These are phyloP conservation scores for Ephemerocybe angulata DNA, from an alignment of 768 basidiomycete species.

Conservation along the genomic window DNA sequence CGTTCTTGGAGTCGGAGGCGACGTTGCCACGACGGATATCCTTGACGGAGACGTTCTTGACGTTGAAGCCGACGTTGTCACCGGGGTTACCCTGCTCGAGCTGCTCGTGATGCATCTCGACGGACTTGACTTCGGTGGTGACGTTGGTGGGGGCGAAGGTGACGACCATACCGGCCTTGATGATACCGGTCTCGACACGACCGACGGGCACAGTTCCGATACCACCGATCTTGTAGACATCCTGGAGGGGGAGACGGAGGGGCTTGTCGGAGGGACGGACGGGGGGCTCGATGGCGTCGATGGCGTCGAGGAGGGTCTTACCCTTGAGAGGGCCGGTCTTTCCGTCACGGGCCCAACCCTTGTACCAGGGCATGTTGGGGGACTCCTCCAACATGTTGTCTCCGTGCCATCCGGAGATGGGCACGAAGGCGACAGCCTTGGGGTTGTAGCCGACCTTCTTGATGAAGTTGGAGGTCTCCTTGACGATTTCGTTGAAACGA, in stretches of 20 bases:
- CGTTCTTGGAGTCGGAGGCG: conserved; percentile 99
- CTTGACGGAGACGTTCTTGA: conserved; percentile 99
- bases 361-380: conserved; percentile 98
- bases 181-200: conserved; percentile 99
- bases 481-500: conserved; percentile 99
- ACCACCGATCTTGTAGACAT: conserved; percentile 99
- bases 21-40: conserved; percentile 99
- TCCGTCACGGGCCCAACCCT: conserved; percentile 97
- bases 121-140: conserved; percentile 99
- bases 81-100: conserved; percentile 92
- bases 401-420: conserved; percentile 99
- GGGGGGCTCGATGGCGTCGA: conserved; percentile 99
- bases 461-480: conserved; percentile 96
- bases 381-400: conserved; percentile 99
- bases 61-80: conserved; percentile 99
- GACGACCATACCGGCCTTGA: conserved; percentile 99
- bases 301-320: conserved; percentile 99
- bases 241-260: conserved; percentile 99
- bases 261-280: conserved; percentile 97
- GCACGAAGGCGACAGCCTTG: conserved; percentile 96
- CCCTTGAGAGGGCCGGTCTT: conserved; percentile 94
- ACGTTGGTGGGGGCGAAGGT: conserved; percentile 95
- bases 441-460: conserved; percentile 99
- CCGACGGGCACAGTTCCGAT: conserved; percentile 99
- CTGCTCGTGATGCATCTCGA: conserved; percentile 99